These are phyloP conservation scores for Penicillium maclennaniae DNA, from an alignment of 495 filamentous ascomycete genomes.

Conservation along the genomic window DNA sequence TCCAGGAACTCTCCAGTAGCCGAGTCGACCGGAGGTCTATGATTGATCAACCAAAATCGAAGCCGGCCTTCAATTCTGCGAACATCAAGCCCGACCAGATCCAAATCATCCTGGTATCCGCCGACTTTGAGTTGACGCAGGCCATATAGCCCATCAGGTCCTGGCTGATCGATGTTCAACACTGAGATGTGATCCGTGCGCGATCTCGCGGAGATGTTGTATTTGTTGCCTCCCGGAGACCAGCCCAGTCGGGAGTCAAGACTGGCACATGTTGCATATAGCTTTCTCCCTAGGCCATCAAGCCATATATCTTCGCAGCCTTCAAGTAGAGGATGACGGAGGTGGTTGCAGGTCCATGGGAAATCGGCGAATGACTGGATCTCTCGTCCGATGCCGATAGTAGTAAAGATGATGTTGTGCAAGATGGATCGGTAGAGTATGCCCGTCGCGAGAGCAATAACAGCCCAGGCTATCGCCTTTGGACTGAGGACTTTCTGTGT, in stretches of 20 bases:
- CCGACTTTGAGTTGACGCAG: conserved; percentile 18
- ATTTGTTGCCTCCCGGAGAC: conserved; percentile 13
- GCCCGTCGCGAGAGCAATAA: too few relatives aligned
- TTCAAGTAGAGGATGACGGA: conserved; percentile 32
- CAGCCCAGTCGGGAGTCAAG: conserved; percentile 16
- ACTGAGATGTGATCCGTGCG: conserved; percentile 30
- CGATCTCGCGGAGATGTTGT: conserved; percentile 18
- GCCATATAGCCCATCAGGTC: conserved; percentile 17
- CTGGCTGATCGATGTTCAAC: conserved; percentile 29
- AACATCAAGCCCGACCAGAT: conserved; percentile 33
- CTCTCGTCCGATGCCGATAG: conserved; percentile 22
- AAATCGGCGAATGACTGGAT: conserved; percentile 30
- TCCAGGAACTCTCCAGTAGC: conserved; percentile 28
- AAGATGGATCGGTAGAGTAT: too few relatives aligned
- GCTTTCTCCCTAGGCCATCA: conserved; percentile 5
- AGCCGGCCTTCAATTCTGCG: conserved; percentile 11
- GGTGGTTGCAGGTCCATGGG: conserved; percentile 23
- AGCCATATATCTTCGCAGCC: conserved; percentile 19
- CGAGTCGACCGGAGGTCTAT: conserved; percentile 33
- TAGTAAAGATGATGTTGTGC: too few relatives aligned
- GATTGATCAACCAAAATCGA: conserved; percentile 38
- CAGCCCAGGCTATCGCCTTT: too few relatives aligned
- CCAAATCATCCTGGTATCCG: conserved; percentile 20
- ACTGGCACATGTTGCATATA: conserved; percentile 9
- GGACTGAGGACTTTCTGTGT: too few relatives aligned